Conservation (phyloP, 1,284 basidiomycete genomes). For the Apiotrichum porosum region DNA sequence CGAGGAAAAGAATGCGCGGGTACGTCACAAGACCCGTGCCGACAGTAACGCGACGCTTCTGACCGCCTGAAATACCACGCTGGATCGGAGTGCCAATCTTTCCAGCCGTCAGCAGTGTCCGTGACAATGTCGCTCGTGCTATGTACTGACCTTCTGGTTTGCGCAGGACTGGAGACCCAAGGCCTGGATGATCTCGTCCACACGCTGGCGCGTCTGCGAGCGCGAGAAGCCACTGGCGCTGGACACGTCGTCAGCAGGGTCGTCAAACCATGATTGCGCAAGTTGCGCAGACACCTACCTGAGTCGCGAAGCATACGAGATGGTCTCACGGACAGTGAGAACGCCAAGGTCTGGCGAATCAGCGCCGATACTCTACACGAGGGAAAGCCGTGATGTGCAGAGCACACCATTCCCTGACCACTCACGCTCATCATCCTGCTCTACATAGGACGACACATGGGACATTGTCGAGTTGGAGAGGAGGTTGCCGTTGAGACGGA, state of each 20-base stretch:
- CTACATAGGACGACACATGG: slow-evolving; percentile 40
- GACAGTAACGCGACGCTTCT: slow-evolving; percentile 45
- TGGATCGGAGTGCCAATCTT: slow-evolving; percentile 48
- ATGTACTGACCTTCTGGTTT: not conserved
- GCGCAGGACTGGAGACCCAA: slow-evolving; percentile 17
- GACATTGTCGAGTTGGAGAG: slow-evolving; percentile 10
- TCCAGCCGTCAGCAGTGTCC: no score
- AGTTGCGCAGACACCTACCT: no score
- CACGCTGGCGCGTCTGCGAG: slow-evolving; percentile 6
- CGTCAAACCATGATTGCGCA: no score
- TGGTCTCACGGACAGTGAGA: slow-evolving; percentile 44
- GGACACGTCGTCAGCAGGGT: no score
- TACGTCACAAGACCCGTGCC: slow-evolving; percentile 43
- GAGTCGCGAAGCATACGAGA: slow-evolving; percentile 8
- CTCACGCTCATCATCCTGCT: slow-evolving; percentile 45
- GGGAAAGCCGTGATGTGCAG: not conserved
- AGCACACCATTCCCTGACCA: not conserved
- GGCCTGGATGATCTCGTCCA: slow-evolving; percentile 15
- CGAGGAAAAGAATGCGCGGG: slow-evolving; percentile 47
- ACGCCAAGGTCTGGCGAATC: slow-evolving; percentile 40
- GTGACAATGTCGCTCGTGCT: no score
- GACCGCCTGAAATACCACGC: slow-evolving; percentile 49
- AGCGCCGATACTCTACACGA: no score
- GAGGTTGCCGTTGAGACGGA: slow-evolving; percentile 14
- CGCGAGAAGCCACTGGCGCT: slow-evolving; percentile 12